Percentiles rank a stretch among this genome's conserved stretches.
phyloP scores from a whole-genome alignment of 164 flowering plant species.

The Magnolia kwangsiensis region DNA sequence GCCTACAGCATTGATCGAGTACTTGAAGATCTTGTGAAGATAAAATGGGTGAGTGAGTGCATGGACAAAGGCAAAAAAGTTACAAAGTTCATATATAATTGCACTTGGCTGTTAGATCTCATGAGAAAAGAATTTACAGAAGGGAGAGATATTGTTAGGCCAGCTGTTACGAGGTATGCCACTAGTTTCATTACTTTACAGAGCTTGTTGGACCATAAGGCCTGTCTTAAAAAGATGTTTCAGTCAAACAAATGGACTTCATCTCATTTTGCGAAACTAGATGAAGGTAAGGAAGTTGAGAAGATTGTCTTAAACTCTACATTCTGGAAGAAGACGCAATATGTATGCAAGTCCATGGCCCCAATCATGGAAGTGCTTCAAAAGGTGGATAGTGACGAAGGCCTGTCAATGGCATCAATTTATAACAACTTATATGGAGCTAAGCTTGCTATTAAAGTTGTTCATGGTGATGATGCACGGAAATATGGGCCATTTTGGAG shows the following conservation, averaged over 20 bases:
- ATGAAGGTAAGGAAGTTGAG: conserved; percentile 71
- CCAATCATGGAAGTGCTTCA: conserved; percentile 62
- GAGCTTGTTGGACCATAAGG: conserved; percentile 49
- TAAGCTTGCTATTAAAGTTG: conserved; percentile 54
- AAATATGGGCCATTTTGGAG: conserved; percentile 69
- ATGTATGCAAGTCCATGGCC: conserved; percentile 48
- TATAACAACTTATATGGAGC: conserved; percentile 69
- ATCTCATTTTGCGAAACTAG: conserved; percentile 49
- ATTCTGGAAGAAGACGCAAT: conserved; percentile 79
- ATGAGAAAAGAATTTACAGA: conserved; percentile 64
- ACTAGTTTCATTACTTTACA: conserved; percentile 54
- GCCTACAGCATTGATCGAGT: conserved; percentile 53
- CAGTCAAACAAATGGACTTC: conserved; percentile 68
- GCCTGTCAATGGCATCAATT: conserved; percentile 47
- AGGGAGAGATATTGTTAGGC: conserved; percentile 67
- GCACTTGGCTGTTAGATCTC: conserved; percentile 52
- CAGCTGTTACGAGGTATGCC: conserved; percentile 48
- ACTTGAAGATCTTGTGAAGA: conserved; percentile 57
- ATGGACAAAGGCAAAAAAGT: conserved; percentile 59
- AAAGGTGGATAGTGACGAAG: conserved; percentile 42
- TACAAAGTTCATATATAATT: conserved; percentile 71
- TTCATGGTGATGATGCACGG: conserved; percentile 61
- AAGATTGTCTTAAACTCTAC: conserved; percentile 50
- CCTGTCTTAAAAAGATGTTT: conserved; percentile 62
- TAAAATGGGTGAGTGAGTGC: conserved; percentile 61